phyloP scores from a whole-genome alignment of 345 rosid species.

The Garcia nutans region DNA sequence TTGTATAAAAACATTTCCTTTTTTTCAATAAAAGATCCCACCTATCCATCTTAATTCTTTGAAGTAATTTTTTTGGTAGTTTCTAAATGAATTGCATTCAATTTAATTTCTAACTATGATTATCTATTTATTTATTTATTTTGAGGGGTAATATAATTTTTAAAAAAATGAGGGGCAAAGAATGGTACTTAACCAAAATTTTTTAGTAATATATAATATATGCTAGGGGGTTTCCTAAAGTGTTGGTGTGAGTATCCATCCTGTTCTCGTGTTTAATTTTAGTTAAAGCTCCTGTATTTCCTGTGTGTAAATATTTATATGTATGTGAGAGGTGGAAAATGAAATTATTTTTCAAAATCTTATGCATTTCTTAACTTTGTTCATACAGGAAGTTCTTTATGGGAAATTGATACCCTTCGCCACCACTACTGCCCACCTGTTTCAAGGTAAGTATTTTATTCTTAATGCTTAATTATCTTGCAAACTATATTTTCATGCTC shows the following conservation, averaged over 20 bases:
- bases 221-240: too few relatives aligned
- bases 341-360: neutral
- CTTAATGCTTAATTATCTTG: neutral
- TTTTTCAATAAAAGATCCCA: too few relatives aligned
- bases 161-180: too few relatives aligned
- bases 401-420: conserved; percentile 85
- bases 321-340: neutral
- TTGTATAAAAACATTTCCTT: too few relatives aligned
- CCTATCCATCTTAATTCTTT: too few relatives aligned
- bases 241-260: too few relatives aligned
- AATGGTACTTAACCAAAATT: too few relatives aligned
- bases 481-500: neutral
- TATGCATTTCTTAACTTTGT: neutral
- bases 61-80: too few relatives aligned
- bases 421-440: conserved; percentile 95
- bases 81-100: too few relatives aligned
- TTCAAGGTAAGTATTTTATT: conserved; percentile 58
- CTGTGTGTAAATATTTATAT: neutral
- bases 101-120: too few relatives aligned
- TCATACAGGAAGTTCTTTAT: conserved; percentile 80
- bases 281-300: neutral
- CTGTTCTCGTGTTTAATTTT: neutral
- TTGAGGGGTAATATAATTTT: too few relatives aligned
- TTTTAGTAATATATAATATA: too few relatives aligned
- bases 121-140: neutral